These are phyloP conservation scores for Thermochaetoides dissita DNA, from an alignment of 2,329 filamentous ascomycete genomes.

Conservation along the genomic window DNA sequence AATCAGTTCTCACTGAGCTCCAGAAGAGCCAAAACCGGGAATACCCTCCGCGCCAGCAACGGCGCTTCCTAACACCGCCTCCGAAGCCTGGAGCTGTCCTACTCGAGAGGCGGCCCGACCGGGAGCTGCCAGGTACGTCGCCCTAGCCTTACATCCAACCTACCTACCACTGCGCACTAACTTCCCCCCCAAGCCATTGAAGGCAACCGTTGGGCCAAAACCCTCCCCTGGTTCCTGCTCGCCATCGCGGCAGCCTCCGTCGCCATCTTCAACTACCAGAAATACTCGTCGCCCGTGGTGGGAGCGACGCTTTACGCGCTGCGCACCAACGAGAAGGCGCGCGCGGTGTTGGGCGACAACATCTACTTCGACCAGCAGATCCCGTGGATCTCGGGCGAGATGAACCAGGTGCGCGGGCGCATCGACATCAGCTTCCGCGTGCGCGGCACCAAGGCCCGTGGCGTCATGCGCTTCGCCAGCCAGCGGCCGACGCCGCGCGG, in stretches of 20 bases:
- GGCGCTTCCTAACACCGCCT: slow-evolving; percentile 38
- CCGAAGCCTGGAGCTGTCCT: slow-evolving; percentile 47
- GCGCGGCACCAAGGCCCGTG: slow-evolving; percentile 58
- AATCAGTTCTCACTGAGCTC: too few relatives aligned
- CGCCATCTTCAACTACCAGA: slow-evolving; percentile 99
- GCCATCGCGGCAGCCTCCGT: slow-evolving; percentile 58
- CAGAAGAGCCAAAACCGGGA: too few relatives aligned
- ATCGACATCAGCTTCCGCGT: slow-evolving; percentile 84
- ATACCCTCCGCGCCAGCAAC: slow-evolving; percentile 10
- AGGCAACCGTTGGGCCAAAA: slow-evolving; percentile 42
- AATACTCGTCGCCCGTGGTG: slow-evolving; percentile 76
- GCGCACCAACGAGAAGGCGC: slow-evolving; percentile 61
- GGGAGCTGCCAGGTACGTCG: slow-evolving; percentile 47
- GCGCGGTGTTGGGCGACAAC: slow-evolving; percentile 71
- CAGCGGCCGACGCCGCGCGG: slow-evolving; percentile 45
- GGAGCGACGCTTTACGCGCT: slow-evolving; percentile 82
- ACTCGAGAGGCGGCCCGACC: slow-evolving; percentile 50
- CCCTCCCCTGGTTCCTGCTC: slow-evolving; percentile 66
- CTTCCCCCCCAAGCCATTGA: too few relatives aligned
- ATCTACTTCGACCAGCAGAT: slow-evolving; percentile 68
- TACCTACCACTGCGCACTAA: neutral
- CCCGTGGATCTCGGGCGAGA: slow-evolving; percentile 71
- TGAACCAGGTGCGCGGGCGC: slow-evolving; percentile 84
- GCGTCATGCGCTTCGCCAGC: slow-evolving; percentile 69
- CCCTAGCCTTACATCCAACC: neutral